Evolutionary conservation across 495 filamentous ascomycete genomes (phyloP).

Genomic region (Aspergillus sclerotioniger): DNA sequence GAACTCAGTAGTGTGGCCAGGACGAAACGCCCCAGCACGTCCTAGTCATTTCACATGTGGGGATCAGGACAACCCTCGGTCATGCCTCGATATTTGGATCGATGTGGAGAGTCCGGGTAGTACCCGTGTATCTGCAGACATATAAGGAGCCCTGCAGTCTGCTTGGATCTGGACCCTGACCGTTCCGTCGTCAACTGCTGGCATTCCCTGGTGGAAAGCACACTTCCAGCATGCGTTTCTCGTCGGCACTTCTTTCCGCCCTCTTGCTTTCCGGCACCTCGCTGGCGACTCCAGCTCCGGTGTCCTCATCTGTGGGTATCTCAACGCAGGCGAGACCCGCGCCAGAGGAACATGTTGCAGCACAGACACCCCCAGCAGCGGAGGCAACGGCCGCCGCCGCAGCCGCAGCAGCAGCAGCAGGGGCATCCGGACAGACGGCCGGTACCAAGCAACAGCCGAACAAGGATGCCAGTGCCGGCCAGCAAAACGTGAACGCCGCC

Average conservation of each 20-base stretch:
- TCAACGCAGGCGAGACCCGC: constrained; percentile 10
- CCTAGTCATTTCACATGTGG: constrained; percentile 29
- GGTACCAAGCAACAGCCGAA: constrained; percentile 10
- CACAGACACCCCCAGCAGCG: constrained; percentile 10
- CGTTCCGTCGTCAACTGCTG: constrained; percentile 17
- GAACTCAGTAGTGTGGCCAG: constrained; percentile 15
- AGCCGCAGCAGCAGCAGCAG: constrained; percentile 8
- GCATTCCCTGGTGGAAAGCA: constrained; percentile 14
- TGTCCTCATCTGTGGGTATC: constrained; percentile 19
- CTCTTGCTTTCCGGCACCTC: constrained; percentile 31
- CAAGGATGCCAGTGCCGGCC: constrained; percentile 2
- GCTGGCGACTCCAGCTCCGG: constrained; percentile 25
- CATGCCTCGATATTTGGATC: constrained; percentile 13
- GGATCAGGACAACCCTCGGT: constrained; percentile 21
- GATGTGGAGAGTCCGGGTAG: constrained; percentile 7
- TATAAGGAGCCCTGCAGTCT: constrained; percentile 22
- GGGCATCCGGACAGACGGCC: constrained; percentile 1
- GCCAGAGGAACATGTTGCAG: constrained; percentile 13
- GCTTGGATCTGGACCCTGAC: constrained; percentile 5
- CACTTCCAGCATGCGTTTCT: constrained; percentile 32
- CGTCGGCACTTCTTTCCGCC: constrained; percentile 29
- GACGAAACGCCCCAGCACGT: constrained; percentile 10
- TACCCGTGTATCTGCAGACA: constrained; percentile 14
- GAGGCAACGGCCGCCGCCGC: constrained; percentile 6
- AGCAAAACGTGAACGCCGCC: constrained; percentile 8